Percentiles rank a stretch among this genome's conserved stretches.
phyloP scores from a whole-genome alignment of 106 monocot genomes.

The Xerophyta viscosa region DNA sequence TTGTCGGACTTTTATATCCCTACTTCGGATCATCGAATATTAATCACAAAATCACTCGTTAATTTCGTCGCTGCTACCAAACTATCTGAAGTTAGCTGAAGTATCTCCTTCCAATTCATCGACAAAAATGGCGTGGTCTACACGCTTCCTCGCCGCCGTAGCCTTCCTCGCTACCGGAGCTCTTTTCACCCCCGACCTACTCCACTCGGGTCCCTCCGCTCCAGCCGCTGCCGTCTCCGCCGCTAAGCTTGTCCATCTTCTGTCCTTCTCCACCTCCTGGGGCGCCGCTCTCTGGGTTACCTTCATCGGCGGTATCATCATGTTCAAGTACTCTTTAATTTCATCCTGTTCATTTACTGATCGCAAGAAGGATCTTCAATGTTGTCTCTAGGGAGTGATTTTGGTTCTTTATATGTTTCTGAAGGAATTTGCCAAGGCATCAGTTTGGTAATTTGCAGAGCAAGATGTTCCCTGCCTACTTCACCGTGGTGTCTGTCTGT shows the following conservation, averaged over 20 bases:
- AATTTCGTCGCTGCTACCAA: too few relatives aligned
- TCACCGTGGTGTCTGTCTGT: constrained; percentile 45
- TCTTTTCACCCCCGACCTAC: constrained; percentile 23
- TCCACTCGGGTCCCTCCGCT: constrained; percentile 12
- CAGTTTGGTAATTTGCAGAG: constrained; percentile 86
- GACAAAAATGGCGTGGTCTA: constrained; percentile 38
- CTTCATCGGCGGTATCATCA: constrained; percentile 84
- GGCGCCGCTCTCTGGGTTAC: constrained; percentile 45
- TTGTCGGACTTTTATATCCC: too few relatives aligned
- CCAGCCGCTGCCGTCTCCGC: constrained; percentile 15
- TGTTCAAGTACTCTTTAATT: constrained; percentile 71
- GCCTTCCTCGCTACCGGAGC: constrained; percentile 34
- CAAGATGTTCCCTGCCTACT: constrained; percentile 98
- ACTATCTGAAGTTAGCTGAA: too few relatives aligned
- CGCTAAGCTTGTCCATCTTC: constrained; percentile 37
- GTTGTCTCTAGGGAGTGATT: neutral
- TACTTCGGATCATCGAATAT: too few relatives aligned
- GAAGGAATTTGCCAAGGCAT: constrained; percentile 89
- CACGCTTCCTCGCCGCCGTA: constrained; percentile 28
- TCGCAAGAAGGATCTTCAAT: too few relatives aligned
- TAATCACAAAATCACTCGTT: too few relatives aligned
- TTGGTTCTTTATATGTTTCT: neutral
- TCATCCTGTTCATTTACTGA: too few relatives aligned
- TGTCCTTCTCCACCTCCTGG: constrained; percentile 35
- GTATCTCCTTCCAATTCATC: too few relatives aligned